A percentile compares a stretch with the other conserved stretches of the same genome.
Conservation (phyloP, 2,329 filamentous ascomycete species). For the Aureobasidium sp. region DNA sequence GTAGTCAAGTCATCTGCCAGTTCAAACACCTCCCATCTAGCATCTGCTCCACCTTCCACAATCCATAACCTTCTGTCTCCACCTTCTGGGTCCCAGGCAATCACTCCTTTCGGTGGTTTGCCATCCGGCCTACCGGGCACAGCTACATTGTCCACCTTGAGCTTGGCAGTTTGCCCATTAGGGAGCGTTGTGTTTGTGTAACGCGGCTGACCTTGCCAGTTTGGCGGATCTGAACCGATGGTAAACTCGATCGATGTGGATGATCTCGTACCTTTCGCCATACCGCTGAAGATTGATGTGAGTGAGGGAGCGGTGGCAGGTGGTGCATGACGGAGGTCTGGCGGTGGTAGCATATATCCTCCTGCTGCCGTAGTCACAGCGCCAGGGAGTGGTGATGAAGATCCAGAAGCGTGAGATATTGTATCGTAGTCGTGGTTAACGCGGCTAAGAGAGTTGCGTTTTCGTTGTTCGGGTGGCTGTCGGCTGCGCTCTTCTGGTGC, state of each 20-base stretch:
- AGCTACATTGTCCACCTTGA: slow-evolving; percentile 30
- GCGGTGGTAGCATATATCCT: slow-evolving; percentile 23
- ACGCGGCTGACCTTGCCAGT: slow-evolving; percentile 26
- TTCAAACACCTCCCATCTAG: slow-evolving; percentile 27
- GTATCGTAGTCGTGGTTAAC: slow-evolving; percentile 8
- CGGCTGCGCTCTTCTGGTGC: slow-evolving; percentile 25
- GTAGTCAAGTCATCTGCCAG: slow-evolving; percentile 17
- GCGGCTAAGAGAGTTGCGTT: slow-evolving; percentile 7
- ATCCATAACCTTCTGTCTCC: slow-evolving; percentile 20
- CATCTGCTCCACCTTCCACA: slow-evolving; percentile 26
- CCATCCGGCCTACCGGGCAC: slow-evolving; percentile 45
- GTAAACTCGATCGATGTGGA: slow-evolving; percentile 66
- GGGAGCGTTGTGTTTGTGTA: slow-evolving; percentile 26
- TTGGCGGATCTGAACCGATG: slow-evolving; percentile 62
- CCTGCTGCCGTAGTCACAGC: slow-evolving; percentile 20
- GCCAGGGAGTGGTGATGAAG: slow-evolving; percentile 10
- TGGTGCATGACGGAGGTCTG: slow-evolving; percentile 16
- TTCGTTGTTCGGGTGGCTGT: slow-evolving; percentile 14
- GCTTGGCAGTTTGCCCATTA: slow-evolving; percentile 24
- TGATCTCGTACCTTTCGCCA: slow-evolving; percentile 47
- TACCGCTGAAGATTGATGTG: slow-evolving; percentile 15
- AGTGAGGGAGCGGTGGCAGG: slow-evolving; percentile 11
- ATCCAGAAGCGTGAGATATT: slow-evolving; percentile 10
- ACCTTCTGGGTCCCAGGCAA: slow-evolving; percentile 56
- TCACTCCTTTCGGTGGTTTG: slow-evolving; percentile 66